phyloP scores from a whole-genome alignment of 202 grass and related monocot species.

The Setaria italica region DNA sequence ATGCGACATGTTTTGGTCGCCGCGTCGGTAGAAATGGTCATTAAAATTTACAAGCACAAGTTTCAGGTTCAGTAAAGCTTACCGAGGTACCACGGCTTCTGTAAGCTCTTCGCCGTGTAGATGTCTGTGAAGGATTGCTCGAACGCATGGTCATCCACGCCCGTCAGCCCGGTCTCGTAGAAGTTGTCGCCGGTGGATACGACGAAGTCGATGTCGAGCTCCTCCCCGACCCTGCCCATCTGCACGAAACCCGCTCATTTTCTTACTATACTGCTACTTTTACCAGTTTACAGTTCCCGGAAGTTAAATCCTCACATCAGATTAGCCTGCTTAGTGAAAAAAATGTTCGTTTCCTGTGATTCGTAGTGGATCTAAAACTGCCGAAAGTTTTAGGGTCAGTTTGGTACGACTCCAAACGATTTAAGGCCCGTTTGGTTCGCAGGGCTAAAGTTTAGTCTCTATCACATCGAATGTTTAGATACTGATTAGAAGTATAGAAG shows the following conservation, averaged over 20 bases:
- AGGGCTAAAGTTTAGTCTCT: too few species aligned
- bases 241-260: not conserved
- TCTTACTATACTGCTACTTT: not conserved
- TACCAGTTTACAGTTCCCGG: not conserved
- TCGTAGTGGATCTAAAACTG: not conserved
- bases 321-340: not conserved
- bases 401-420: too few species aligned
- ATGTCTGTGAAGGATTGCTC: conserved; percentile 47
- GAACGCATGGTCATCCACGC: conserved; percentile 64
- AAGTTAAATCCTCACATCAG: not conserved
- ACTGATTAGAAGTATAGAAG: too few species aligned
- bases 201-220: not conserved
- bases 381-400: not conserved
- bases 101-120: conserved; percentile 56
- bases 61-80: not conserved
- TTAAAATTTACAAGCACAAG: too few species aligned
- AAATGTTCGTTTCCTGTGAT: not conserved
- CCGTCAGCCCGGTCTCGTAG: conserved; percentile 70
- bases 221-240: not conserved
- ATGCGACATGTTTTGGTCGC: not conserved
- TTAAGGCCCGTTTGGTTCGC: too few species aligned
- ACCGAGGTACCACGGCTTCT: conserved; percentile 84
- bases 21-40: not conserved
- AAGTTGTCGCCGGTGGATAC: conserved; percentile 82
- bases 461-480: too few species aligned